A percentile compares a stretch with the other conserved stretches of the same genome.
Evolutionary conservation across 805 yeast genomes (phyloP).

Genomic region (Cyberlindnera veronae): DNA sequence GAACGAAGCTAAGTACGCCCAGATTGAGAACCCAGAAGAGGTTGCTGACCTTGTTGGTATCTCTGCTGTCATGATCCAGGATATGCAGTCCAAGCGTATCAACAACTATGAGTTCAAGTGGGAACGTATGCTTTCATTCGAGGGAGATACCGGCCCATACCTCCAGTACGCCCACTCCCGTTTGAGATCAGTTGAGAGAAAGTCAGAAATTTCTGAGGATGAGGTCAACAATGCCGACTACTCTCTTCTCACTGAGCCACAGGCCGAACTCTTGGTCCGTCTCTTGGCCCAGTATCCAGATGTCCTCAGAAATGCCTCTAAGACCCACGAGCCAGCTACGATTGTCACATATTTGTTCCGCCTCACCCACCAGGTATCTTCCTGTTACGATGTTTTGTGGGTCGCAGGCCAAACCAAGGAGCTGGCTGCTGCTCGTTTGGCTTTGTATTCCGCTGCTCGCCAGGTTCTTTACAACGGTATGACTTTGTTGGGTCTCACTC

Average conservation of each 20-base stretch:
- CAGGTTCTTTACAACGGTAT: conserved; percentile 89
- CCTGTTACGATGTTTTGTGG: conserved; percentile 95
- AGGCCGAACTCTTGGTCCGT: conserved; percentile 70
- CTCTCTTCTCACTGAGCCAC: conserved; percentile 63
- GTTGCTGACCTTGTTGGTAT: conserved; percentile 95
- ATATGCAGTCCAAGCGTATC: conserved; percentile 95
- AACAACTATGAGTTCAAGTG: conserved; percentile 95
- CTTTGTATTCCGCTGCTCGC: conserved; percentile 85
- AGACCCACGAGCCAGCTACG: conserved; percentile 89
- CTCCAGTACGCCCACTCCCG: conserved; percentile 98
- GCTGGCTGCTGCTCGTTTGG: conserved; percentile 85
- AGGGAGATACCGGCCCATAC: conserved; percentile 99
- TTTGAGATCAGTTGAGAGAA: conserved; percentile 90
- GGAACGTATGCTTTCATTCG: conserved; percentile 97
- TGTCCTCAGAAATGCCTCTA: conserved; percentile 73
- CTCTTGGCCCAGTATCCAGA: conserved; percentile 89
- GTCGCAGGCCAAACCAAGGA: conserved; percentile 92
- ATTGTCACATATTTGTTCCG: conserved; percentile 90
- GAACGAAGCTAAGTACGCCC: conserved; percentile 87
- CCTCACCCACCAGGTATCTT: conserved; percentile 89
- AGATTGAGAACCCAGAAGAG: conserved; percentile 88
- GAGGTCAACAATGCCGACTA: conserved; percentile 52
- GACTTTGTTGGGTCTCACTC: conserved; percentile 85
- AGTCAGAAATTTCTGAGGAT: conserved; percentile 49
- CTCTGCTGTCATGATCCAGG: conserved; percentile 98